Percentiles rank a stretch among this genome's conserved stretches.
These are phyloP conservation scores for Phytopythium litorale DNA, from an alignment of 352 stramenopile genomes.

Conservation along the genomic window DNA sequence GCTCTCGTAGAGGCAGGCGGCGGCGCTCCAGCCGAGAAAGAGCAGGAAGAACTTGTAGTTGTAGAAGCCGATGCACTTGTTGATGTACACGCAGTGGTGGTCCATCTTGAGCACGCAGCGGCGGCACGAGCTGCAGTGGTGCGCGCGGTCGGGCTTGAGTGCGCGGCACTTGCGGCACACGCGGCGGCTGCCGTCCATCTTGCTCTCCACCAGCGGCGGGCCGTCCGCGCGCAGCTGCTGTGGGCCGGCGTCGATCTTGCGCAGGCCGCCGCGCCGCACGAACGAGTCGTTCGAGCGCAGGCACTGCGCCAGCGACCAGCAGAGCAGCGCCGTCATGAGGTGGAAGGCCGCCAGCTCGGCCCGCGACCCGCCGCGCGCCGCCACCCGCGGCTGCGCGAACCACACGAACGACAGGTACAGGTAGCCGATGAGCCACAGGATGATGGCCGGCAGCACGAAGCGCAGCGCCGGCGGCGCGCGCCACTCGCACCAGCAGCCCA, in stretches of 20 bases:
- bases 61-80: constrained; percentile 89
- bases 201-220: constrained; percentile 43
- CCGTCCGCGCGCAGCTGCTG: constrained; percentile 5
- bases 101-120: constrained; percentile 88
- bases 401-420: constrained; percentile 59
- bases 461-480: constrained; percentile 41
- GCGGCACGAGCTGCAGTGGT: constrained; percentile 78
- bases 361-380: constrained; percentile 17
- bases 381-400: constrained; percentile 50
- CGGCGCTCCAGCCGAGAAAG: constrained; percentile 75
- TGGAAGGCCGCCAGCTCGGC: constrained; percentile 55
- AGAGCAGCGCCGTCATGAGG: constrained; percentile 46
- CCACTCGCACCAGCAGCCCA: constrained; percentile 71
- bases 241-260: constrained; percentile 13
- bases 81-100: constrained; percentile 88
- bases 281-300: constrained; percentile 60
- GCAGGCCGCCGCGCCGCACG: constrained; percentile 23
- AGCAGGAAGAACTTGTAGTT: constrained; percentile 91
- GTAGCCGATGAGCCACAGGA: constrained; percentile 51
- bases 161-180: constrained; percentile 76
- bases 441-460: constrained; percentile 48
- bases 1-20: constrained; percentile 66
- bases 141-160: constrained; percentile 72
- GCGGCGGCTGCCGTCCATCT: constrained; percentile 62
- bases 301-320: constrained; percentile 49